Evolutionary conservation across 768 basidiomycete species (phyloP).

Genomic region (Clavaria fumosa): DNA sequence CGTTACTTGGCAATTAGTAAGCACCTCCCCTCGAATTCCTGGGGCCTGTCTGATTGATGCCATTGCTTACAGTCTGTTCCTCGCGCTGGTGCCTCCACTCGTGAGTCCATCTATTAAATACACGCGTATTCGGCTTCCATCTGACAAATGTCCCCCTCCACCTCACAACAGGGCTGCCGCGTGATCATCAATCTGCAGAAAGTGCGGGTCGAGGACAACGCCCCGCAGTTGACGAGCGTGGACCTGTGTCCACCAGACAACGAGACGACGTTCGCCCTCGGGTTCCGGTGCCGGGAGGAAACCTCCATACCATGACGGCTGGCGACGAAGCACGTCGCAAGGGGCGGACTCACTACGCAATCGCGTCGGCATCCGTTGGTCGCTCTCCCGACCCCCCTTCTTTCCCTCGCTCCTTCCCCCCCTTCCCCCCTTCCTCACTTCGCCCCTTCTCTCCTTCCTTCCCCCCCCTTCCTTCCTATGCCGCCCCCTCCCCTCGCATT

Average conservation of each 20-base stretch:
- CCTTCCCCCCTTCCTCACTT: too few relatives aligned
- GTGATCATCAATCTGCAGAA: neutral
- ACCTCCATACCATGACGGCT: too few relatives aligned
- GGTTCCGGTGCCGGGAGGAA: too few relatives aligned
- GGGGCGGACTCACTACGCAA: conserved; percentile 13
- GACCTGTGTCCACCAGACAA: neutral
- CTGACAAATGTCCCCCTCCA: too few relatives aligned
- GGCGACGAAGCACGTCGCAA: too few relatives aligned
- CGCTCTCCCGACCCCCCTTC: neutral
- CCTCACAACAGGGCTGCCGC: neutral
- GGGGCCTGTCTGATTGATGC: neutral
- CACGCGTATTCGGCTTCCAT: neutral
- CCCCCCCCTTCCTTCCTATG: too few relatives aligned
- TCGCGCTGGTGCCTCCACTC: neutral
- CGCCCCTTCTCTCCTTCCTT: too few relatives aligned
- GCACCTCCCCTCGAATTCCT: neutral
- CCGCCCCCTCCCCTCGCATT: too few relatives aligned
- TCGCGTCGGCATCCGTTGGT: neutral
- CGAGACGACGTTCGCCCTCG: too few relatives aligned
- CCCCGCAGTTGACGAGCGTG: neutral
- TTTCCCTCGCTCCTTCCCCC: too few relatives aligned
- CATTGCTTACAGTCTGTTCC: neutral
- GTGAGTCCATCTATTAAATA: neutral
- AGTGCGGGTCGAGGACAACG: neutral
- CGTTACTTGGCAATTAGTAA: neutral